A percentile compares a stretch with the other conserved stretches of the same genome.
These are phyloP conservation scores for Pseudogymnoascus sp. DNA, from an alignment of 2,329 filamentous ascomycete genomes.

Conservation along the genomic window DNA sequence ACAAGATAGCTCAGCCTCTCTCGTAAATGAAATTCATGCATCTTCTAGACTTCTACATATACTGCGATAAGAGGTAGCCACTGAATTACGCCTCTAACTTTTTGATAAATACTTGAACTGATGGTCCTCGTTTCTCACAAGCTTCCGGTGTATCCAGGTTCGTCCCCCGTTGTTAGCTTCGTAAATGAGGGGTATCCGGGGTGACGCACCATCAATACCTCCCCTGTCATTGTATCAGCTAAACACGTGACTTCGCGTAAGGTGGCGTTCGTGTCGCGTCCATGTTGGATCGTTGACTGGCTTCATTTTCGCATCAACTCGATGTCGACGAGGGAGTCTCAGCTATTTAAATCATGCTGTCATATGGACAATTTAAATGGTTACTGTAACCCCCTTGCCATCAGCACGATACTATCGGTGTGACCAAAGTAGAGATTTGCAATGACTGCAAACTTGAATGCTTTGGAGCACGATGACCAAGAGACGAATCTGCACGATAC, in stretches of 20 bases:
- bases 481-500: slow-evolving; percentile 44
- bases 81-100: not conserved
- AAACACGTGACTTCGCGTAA: not conserved
- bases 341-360: not conserved
- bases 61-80: not conserved
- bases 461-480: slow-evolving; percentile 5
- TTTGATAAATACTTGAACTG: not conserved
- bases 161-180: not conserved
- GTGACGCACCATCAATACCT: not conserved
- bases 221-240: too few relatives aligned
- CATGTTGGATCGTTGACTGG: not conserved
- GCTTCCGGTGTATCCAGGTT: not conserved
- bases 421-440: slow-evolving; percentile 2
- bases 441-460: not conserved
- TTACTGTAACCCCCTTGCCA: not conserved
- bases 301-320: not conserved
- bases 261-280: not conserved
- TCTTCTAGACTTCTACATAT: not conserved
- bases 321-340: not conserved
- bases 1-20: not conserved
- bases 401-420: not conserved
- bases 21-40: not conserved
- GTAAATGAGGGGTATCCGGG: slow-evolving; percentile 4
- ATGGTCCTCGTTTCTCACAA: not conserved
- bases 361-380: not conserved